Conservation (phyloP, 2,329 filamentous ascomycete genomes). For the Akanthomyces dipterigenus region DNA sequence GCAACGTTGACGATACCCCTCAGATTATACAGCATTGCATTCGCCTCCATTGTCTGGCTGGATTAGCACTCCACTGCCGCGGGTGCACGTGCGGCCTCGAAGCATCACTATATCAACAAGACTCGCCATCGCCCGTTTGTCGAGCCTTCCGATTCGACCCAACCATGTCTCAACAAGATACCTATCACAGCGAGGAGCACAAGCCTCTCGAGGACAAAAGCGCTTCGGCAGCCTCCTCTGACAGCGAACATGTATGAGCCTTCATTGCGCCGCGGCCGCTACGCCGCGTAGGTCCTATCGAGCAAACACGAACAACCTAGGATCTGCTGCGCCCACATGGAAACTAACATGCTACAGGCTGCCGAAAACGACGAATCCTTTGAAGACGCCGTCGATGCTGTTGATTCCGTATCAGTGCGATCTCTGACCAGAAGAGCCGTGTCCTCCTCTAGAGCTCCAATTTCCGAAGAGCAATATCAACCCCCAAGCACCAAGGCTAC, state of each 20-base stretch:
- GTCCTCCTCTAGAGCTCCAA: slow-evolving; percentile 16
- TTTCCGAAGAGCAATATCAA: slow-evolving; percentile 13
- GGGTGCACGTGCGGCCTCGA: slow-evolving; percentile 8
- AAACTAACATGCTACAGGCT: slow-evolving; percentile 18
- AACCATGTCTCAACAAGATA: slow-evolving; percentile 17
- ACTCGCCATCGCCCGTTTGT: not conserved
- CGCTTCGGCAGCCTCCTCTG: not conserved
- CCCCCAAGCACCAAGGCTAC: not conserved
- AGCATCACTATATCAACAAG: slow-evolving; percentile 6
- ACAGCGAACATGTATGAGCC: slow-evolving; percentile 2
- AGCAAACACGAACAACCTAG: not conserved
- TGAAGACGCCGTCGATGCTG: slow-evolving; percentile 66
- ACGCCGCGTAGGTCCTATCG: not conserved
- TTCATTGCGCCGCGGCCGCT: not conserved
- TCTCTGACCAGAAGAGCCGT: slow-evolving; percentile 51
- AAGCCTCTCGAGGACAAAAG: not conserved
- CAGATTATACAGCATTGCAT: slow-evolving; percentile 7
- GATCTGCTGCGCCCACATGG: slow-evolving; percentile 10
- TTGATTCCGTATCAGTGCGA: slow-evolving; percentile 53
- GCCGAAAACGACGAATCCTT: slow-evolving; percentile 44
- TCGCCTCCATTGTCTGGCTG: slow-evolving; percentile 6
- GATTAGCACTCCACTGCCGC: slow-evolving; percentile 4
- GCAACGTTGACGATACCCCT: slow-evolving; percentile 9
- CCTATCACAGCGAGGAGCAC: slow-evolving; percentile 10
- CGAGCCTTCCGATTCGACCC: not conserved